Base-by-base conservation (phyloP, 2,329 filamentous ascomycete species). In the Chaetothyriales sp. region DNA sequence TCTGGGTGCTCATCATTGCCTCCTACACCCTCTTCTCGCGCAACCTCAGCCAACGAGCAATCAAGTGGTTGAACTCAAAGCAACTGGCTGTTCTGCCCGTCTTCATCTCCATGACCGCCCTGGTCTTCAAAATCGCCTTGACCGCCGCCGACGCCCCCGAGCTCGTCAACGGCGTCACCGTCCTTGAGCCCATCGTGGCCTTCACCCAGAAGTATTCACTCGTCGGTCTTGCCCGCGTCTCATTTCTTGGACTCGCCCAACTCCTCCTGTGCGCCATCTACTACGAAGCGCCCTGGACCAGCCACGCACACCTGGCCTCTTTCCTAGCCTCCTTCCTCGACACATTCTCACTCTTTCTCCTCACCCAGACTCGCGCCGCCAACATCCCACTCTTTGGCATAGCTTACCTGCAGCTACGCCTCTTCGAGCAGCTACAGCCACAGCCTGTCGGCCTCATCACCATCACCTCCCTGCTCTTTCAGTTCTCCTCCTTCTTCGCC, bases 111-210 rank as follows among this genome's bases (percentile, higher is more conserved):
- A 64, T 72, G 8, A 71, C 76, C 15, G 85, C 86, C 0, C 76
- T 92, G 19, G 74, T 82, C 3, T 98, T 97, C 74, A 98, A 98
- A 69, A 70, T 95, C 20, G 83, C 83, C 1, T 97, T 95, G 64
- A 92, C 89, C 0, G 78, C 81, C 46, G 82, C 88, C 50, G 92
- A 97, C 66, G 86, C 89, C 0, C 89, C 90, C 0, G 92, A 97
- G 65, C 74, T 95, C 7, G 73, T 90, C 19, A 58, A 61, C 13
- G 55, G 60, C 25, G 62, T 66, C 18, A 58, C 64, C 20, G 66
- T 69, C 15, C 63, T 70, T 2, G 53, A 54, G 2, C 51, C 60
- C 15, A 49, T 72, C 18, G 67, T 70, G 7, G 65, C 59, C 10
- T 66, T 66, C 18, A 65, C 74, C 4, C 40, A 45, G 2, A 49